Conservation (phyloP, 768 basidiomycete species). For the Amanita molliuscula region DNA sequence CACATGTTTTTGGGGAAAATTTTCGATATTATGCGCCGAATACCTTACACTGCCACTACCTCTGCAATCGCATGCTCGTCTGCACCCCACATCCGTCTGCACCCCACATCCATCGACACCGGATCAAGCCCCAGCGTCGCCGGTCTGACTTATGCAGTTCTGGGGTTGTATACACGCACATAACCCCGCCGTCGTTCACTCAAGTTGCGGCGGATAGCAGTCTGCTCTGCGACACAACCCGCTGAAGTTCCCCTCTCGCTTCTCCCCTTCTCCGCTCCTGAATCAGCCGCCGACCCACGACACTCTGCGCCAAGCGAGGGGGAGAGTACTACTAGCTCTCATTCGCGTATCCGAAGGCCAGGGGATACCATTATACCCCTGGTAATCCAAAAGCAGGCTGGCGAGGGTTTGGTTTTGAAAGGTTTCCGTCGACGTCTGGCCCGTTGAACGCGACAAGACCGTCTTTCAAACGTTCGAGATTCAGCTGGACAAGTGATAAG, state of each 20-base stretch:
- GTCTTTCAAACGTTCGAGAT: conserved; percentile 24
- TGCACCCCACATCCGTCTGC: background rate
- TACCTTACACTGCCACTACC: no score
- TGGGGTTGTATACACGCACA: conserved; percentile 2
- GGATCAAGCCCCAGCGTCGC: conserved; percentile 60
- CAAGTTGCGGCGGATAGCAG: background rate
- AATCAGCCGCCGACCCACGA: background rate
- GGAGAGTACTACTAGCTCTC: background rate
- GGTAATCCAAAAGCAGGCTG: background rate
- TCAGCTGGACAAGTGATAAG: conserved; percentile 22
- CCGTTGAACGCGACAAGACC: conserved; percentile 22
- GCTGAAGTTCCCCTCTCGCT: background rate
- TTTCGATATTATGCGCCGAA: no score
- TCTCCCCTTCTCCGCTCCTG: background rate
- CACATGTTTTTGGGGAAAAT: no score
- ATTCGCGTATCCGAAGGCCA: background rate
- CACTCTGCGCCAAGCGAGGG: background rate
- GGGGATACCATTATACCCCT: background rate
- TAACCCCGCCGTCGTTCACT: background rate
- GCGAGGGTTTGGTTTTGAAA: background rate
- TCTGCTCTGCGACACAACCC: background rate
- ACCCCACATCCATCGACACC: conserved; percentile 14
- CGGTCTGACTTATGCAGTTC: conserved; percentile 57
- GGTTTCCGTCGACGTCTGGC: conserved; percentile 9
- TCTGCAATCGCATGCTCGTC: no score